Evolutionary conservation across 345 rosid species (phyloP).

Genomic region (Ceriops tagal): DNA sequence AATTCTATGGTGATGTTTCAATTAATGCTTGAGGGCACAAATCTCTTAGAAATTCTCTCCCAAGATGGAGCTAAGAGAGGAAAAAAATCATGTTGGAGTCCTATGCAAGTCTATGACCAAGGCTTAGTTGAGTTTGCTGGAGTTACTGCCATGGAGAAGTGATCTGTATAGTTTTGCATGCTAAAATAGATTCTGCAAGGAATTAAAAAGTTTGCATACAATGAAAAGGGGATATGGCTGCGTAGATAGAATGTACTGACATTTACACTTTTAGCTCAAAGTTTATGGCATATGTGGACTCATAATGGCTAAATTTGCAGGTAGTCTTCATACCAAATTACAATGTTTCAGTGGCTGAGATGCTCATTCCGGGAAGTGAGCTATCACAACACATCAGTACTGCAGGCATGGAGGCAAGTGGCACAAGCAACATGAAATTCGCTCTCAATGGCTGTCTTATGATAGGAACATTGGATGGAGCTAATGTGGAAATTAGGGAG

Average conservation of each 20-base stretch:
- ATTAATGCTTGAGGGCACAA: background rate
- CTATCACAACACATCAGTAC: conserved; percentile 97
- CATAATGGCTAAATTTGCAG: conserved; percentile 35
- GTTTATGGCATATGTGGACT: background rate
- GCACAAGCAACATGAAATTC: conserved; percentile 99
- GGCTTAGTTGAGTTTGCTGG: no score
- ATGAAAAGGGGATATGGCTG: no score
- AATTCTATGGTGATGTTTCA: conserved; percentile 2
- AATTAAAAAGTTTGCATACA: no score
- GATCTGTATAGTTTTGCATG: background rate
- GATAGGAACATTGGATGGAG: conserved; percentile 94
- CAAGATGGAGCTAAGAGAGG: no score
- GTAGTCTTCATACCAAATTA: conserved; percentile 96
- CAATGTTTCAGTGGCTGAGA: conserved; percentile 92
- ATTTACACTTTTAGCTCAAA: background rate
- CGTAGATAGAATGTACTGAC: background rate
- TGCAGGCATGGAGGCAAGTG: conserved; percentile 99
- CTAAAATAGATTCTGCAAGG: background rate
- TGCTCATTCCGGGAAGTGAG: conserved; percentile 97
- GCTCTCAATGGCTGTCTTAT: conserved; percentile 94
- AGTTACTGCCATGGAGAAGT: no score
- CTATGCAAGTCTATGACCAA: no score
- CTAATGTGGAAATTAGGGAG: conserved; percentile 95
- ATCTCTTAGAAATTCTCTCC: no score
- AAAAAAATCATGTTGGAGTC: no score